Percentiles rank a stretch among this genome's conserved stretches.
phyloP scores from a whole-genome alignment of 129 eudicot species.

The Saposhnikovia divaricata region DNA sequence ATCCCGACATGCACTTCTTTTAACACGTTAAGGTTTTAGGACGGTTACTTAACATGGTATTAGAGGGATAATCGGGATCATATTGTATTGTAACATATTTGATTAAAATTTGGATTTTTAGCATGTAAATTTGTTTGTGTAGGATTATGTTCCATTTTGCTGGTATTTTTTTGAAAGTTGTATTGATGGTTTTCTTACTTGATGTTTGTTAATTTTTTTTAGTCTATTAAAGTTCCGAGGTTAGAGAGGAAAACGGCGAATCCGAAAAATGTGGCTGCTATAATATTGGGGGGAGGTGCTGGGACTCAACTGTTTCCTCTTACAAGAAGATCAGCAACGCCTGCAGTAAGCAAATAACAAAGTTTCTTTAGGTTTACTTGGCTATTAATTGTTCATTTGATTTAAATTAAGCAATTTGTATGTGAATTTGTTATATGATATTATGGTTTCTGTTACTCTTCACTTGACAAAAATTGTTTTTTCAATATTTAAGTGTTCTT shows the following conservation, averaged over 20 bases:
- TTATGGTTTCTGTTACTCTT: background rate
- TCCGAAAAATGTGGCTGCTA: conserved; percentile 90
- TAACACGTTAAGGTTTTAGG: no score
- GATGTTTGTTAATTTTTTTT: conserved; percentile 10
- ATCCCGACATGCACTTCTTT: no score
- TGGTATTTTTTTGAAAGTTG: conserved; percentile 3
- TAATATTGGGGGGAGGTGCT: conserved; percentile 92
- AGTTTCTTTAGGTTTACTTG: background rate
- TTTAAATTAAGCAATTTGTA: background rate
- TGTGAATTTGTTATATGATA: background rate
- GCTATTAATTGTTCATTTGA: background rate
- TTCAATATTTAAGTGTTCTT: background rate
- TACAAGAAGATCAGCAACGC: conserved; percentile 84
- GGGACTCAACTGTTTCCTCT: conserved; percentile 93
- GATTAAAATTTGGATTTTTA: background rate
- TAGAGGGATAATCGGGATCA: no score
- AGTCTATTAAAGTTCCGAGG: conserved; percentile 44
- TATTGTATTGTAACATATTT: no score
- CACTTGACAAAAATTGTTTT: background rate
- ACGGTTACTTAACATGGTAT: no score
- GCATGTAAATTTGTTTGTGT: background rate
- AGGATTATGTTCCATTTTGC: background rate
- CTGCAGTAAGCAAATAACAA: conserved; percentile 59
- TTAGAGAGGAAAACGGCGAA: conserved; percentile 63
- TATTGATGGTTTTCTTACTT: conserved; percentile 11